A percentile compares a stretch with the other conserved stretches of the same genome.
Evolutionary conservation across 257 asterid genomes (phyloP).

Genomic region (Fraxinus pennsylvanica): DNA sequence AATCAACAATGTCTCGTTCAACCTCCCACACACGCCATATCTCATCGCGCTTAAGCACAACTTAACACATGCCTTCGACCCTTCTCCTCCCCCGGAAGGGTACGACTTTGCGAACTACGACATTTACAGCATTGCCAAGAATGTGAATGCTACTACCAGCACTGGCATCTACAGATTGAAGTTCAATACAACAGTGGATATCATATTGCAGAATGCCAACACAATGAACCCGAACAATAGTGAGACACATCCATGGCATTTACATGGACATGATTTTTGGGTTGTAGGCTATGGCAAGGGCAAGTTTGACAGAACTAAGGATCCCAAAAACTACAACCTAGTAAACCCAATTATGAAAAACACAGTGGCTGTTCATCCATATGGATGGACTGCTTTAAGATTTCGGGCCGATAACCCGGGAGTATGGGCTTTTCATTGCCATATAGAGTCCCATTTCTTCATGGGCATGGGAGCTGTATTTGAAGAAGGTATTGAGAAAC

Average conservation of each 20-base stretch:
- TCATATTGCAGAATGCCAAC: conserved; percentile 79
- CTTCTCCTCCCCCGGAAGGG: conserved; percentile 57
- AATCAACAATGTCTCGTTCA: conserved; percentile 67
- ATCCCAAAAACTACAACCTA: conserved; percentile 57
- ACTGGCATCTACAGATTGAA: conserved; percentile 49
- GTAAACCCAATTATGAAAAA: conserved; percentile 87
- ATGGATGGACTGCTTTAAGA: conserved; percentile 87
- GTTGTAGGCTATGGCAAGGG: conserved; percentile 78
- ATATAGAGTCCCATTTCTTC: conserved; percentile 84
- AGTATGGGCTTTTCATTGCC: conserved; percentile 94
- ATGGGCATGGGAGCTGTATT: conserved; percentile 95
- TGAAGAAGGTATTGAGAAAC: conserved; percentile 74
- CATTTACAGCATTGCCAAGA: conserved; percentile 29
- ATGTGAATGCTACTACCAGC: conserved; percentile 64
- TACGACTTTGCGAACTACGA: conserved; percentile 52
- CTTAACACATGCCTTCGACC: conserved; percentile 42
- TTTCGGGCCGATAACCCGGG: conserved; percentile 89
- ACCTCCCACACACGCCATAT: conserved; percentile 74
- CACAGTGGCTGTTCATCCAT: conserved; percentile 77
- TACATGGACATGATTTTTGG: conserved; percentile 97
- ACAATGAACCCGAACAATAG: conserved; percentile 61
- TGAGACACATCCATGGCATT: conserved; percentile 98
- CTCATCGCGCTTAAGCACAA: conserved; percentile 56
- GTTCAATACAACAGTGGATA: conserved; percentile 73
- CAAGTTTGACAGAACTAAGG: conserved; percentile 49